Evolutionary conservation across 768 basidiomycete species (phyloP).

Genomic region (Leucogyrophana mollusca): DNA sequence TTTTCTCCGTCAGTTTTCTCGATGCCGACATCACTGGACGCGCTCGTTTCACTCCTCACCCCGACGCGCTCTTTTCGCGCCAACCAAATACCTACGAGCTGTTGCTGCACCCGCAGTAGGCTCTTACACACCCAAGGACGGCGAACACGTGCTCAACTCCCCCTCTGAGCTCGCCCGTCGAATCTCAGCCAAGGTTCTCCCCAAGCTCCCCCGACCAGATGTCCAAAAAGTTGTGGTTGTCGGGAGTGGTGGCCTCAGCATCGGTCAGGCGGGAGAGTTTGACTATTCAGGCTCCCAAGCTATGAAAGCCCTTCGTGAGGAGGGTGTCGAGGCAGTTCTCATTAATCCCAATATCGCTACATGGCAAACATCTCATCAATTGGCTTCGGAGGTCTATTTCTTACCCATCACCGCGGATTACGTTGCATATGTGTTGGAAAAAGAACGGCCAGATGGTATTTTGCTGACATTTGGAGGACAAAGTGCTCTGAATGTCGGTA

Average conservation of each 20-base stretch:
- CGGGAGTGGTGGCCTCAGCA: conserved; percentile 92
- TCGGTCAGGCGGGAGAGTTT: conserved; percentile 99
- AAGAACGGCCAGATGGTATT: conserved; percentile 96
- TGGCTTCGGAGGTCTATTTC: conserved; percentile 97
- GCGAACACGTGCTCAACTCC: conserved; percentile 81
- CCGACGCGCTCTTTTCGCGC: conserved; percentile 35
- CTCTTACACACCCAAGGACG: conserved; percentile 58
- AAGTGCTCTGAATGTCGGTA: conserved; percentile 96
- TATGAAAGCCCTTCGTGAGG: conserved; percentile 94
- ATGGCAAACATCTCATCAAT: conserved; percentile 97
- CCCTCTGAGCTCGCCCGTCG: conserved; percentile 93
- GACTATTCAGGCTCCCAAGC: conserved; percentile 99
- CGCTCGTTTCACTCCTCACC: conserved; percentile 55
- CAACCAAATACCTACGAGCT: conserved; percentile 57
- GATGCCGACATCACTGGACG: conserved; percentile 17
- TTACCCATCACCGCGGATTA: conserved; percentile 95
- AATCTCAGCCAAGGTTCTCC: conserved; percentile 92
- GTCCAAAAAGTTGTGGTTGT: conserved; percentile 96
- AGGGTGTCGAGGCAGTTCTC: conserved; percentile 90
- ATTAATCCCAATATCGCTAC: conserved; percentile 99
- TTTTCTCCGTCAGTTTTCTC: conserved; percentile 16
- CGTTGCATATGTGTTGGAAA: conserved; percentile 97
- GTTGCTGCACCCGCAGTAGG: conserved; percentile 78
- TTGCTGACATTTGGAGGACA: conserved; percentile 98
- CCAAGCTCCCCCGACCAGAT: conserved; percentile 86